These are phyloP conservation scores for Lotus japonicus DNA, from an alignment of 306 rosid genomes.

Conservation along the genomic window DNA sequence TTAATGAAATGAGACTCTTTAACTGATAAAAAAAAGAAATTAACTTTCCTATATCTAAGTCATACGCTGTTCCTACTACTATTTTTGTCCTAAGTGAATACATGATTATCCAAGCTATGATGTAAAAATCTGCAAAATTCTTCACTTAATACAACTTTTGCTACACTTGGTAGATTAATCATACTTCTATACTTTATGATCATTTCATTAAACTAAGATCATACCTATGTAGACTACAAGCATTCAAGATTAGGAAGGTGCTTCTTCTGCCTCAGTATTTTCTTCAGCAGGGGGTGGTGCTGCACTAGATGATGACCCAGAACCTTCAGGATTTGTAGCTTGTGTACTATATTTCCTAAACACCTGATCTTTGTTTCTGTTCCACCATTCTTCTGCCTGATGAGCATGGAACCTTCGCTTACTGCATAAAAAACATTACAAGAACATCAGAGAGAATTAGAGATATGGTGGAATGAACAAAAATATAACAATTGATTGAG, in stretches of 20 bases:
- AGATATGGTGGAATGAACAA: neutral
- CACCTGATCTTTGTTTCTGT: slow-evolving; percentile 61
- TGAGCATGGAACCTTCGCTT: slow-evolving; percentile 60
- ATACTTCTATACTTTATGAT: neutral
- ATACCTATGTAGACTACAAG: slow-evolving; percentile 17
- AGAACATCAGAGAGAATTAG: neutral
- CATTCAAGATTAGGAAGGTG: slow-evolving; percentile 28
- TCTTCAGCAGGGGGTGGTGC: slow-evolving; percentile 30
- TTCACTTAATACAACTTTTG: slow-evolving; percentile 12
- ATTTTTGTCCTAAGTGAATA: neutral
- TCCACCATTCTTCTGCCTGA: slow-evolving; percentile 96
- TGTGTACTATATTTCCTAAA: slow-evolving; percentile 42
- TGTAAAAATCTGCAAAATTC: slow-evolving; percentile 1
- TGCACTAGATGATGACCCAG: slow-evolving; percentile 17
- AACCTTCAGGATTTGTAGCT: neutral
- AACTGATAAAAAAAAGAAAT: neutral
- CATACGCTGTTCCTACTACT: neutral
- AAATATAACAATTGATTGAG: neutral
- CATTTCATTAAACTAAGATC: slow-evolving; percentile 18
- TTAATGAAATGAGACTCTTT: neutral
- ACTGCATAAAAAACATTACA: slow-evolving; percentile 28
- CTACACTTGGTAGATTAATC: slow-evolving; percentile 15
- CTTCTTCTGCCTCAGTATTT: slow-evolving; percentile 23
- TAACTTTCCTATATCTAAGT: neutral
- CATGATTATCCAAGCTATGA: neutral